A percentile compares a stretch with the other conserved stretches of the same genome.
Evolutionary conservation across 2,329 filamentous ascomycete species (phyloP).

Genomic region (Fusarium devonianum): DNA sequence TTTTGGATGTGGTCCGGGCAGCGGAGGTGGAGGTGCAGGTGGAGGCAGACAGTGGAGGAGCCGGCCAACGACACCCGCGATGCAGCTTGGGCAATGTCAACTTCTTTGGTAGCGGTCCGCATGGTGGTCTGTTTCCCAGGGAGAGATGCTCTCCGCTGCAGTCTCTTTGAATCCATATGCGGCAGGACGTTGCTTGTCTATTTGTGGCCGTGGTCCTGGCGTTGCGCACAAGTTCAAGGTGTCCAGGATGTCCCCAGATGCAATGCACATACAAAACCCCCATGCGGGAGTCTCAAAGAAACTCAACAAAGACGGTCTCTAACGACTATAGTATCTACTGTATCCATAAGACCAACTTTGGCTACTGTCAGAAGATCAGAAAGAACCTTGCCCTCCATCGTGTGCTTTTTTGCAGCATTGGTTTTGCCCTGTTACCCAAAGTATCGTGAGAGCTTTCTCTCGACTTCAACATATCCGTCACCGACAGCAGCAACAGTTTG

Average conservation of each 20-base stretch:
- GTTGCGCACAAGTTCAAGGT: conserved; percentile 26
- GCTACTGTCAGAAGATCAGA: conserved; percentile 34
- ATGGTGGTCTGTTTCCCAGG: conserved; percentile 33
- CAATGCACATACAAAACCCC: conserved; percentile 31
- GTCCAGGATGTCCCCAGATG: conserved; percentile 21
- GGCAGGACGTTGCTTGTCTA: conserved; percentile 38
- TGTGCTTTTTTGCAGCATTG: conserved; percentile 20
- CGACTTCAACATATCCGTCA: conserved; percentile 9
- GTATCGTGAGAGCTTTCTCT: conserved; percentile 4
- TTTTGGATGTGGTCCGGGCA: conserved; percentile 29
- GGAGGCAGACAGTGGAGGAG: conserved; percentile 14
- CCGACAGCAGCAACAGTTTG: conserved; percentile 3
- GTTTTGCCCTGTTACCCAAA: conserved; percentile 4
- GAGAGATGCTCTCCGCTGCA: conserved; percentile 19
- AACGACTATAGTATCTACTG: conserved; percentile 17
- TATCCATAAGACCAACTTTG: conserved; percentile 31
- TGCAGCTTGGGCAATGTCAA: conserved; percentile 37
- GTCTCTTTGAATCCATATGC: conserved; percentile 33
- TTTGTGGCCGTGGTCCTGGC: conserved; percentile 39
- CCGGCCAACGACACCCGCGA: conserved; percentile 40
- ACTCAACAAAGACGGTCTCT: conserved; percentile 33
- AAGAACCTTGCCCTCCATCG: conserved; percentile 15
- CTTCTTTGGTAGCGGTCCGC: conserved; percentile 31
- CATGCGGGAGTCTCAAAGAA: conserved; percentile 36
- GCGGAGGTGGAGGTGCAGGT: no score